These are phyloP conservation scores for Salvia hispanica DNA, from an alignment of 257 asterid genomes.

Conservation along the genomic window DNA sequence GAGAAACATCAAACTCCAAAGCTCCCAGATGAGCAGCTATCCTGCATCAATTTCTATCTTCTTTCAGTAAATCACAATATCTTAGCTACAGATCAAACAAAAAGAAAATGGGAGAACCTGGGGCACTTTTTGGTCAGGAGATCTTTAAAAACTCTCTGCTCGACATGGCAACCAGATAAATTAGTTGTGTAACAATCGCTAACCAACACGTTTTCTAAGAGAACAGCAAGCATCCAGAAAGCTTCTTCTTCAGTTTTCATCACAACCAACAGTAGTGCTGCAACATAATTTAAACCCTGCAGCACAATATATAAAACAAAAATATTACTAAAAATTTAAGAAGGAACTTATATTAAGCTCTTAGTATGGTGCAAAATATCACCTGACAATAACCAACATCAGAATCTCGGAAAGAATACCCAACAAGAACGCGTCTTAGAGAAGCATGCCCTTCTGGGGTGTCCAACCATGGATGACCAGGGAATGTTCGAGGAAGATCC, in stretches of 20 bases:
- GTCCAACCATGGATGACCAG: conserved; percentile 99
- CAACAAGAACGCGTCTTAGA: conserved; percentile 94
- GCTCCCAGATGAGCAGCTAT: conserved; percentile 82
- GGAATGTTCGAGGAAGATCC: conserved; percentile 98
- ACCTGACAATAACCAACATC: conserved; percentile 99
- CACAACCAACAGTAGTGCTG: conserved; percentile 88
- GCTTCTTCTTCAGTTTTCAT: conserved; percentile 99
- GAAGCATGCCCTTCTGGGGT: conserved; percentile 92
- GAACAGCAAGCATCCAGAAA: conserved; percentile 99
- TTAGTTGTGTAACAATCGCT: conserved; percentile 87
- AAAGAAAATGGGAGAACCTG: conserved; percentile 47
- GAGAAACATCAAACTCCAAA: conserved; percentile 94
- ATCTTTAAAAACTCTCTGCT: conserved; percentile 93
- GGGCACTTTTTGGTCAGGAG: conserved; percentile 81
- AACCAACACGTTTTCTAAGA: conserved; percentile 86
- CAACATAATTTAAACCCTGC: conserved; percentile 96
- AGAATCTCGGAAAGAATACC: conserved; percentile 93
- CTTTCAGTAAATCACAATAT: conserved; percentile 19
- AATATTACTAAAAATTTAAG: conserved; percentile 12
- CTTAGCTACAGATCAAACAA: conserved; percentile 17
- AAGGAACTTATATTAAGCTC: not conserved
- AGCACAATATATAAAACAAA: conserved; percentile 14
- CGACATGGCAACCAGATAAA: conserved; percentile 96
- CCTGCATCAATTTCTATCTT: conserved; percentile 51
- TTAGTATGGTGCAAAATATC: conserved; percentile 17